Base-by-base conservation (phyloP, 129 eudicot species). In the Scalesia atractyloides region DNA sequence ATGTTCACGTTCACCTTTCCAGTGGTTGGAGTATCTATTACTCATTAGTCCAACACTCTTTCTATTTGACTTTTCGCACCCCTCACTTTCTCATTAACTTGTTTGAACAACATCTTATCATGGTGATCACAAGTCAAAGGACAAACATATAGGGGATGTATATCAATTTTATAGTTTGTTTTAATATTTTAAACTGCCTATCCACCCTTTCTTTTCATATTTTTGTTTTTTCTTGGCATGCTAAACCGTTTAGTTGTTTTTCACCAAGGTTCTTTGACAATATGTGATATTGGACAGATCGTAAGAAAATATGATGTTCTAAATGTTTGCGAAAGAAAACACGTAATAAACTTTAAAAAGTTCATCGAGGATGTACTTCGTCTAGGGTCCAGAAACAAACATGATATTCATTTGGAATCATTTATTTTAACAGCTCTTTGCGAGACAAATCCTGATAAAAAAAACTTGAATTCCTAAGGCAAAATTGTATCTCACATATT, bases 41-140 rank as follows among this genome's bases (percentile, higher is more conserved):
- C 80, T 56, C 60, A 56, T 66, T 15, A 74, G 43, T 43, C 73
- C 80, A 75, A 75, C 50, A 75, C 80, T 57, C 61, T 64, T 49
- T 66, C 58, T 54, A 56, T 75, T 75, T 75, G 80, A 75, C 80
- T 54, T 75, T 75, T 65, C 33, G 46, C 57, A 66, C 49, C 79
- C 66, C 68, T 72, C 44, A 5, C 26, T 26, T 47, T 73, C 49
- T 73, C 15, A 19, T 37, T 33, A 30, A 73, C 59, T 61, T 72
- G 24, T 72, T 73, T 20, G 24, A 16, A 63, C 51, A 17, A 61
- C 54, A 59, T 39, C 36, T n/a, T 26, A 46, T 34, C 49, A 50
- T 13, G 30, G 36, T 52, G 58, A 18, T 52, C 3, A 46, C 26
- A 14, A 68, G 8, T 4, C 15, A 18, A n/a, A 48, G 46, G 44